Conservation (phyloP, 2,329 filamentous ascomycete genomes). For the Blastomyces parvus region DNA sequence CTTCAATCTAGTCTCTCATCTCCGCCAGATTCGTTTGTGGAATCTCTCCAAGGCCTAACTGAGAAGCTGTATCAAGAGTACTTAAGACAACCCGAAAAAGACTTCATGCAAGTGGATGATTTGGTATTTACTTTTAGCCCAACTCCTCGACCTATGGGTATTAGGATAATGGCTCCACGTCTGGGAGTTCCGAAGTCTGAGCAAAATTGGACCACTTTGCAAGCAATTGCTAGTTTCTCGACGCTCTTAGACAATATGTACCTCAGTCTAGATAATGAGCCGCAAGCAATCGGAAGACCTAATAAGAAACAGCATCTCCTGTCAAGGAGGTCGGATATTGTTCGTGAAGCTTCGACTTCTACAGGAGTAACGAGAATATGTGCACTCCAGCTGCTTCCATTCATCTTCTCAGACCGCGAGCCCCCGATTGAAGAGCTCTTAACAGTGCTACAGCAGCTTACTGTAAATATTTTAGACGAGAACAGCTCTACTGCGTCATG, state of each 20-base stretch:
- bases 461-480: slow-evolving; percentile 58
- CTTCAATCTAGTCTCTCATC: slow-evolving; percentile 30
- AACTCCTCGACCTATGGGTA: slow-evolving; percentile 27
- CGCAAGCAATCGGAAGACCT: slow-evolving; percentile 13
- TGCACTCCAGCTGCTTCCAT: slow-evolving; percentile 48
- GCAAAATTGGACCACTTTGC: slow-evolving; percentile 33
- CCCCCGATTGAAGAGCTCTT: slow-evolving; percentile 45
- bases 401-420: slow-evolving; percentile 38
- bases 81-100: slow-evolving; percentile 56
- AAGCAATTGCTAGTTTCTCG: slow-evolving; percentile 31
- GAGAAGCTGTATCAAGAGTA: slow-evolving; percentile 73
- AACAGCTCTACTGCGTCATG: slow-evolving; percentile 59
- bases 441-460: slow-evolving; percentile 50
- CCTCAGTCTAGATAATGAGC: slow-evolving; percentile 8
- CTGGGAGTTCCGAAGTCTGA: slow-evolving; percentile 29
- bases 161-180: slow-evolving; percentile 28
- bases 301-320: slow-evolving; percentile 31
- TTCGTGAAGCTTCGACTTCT: slow-evolving; percentile 29
- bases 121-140: slow-evolving; percentile 45
- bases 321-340: slow-evolving; percentile 30
- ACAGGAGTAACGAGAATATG: slow-evolving; percentile 35
- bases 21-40: slow-evolving; percentile 32
- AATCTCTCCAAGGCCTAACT: slow-evolving; percentile 53
- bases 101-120: slow-evolving; percentile 70
- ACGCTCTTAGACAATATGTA: slow-evolving; percentile 30